phyloP scores from a whole-genome alignment of 331 rosid genomes.

The Quercus tomentella region DNA sequence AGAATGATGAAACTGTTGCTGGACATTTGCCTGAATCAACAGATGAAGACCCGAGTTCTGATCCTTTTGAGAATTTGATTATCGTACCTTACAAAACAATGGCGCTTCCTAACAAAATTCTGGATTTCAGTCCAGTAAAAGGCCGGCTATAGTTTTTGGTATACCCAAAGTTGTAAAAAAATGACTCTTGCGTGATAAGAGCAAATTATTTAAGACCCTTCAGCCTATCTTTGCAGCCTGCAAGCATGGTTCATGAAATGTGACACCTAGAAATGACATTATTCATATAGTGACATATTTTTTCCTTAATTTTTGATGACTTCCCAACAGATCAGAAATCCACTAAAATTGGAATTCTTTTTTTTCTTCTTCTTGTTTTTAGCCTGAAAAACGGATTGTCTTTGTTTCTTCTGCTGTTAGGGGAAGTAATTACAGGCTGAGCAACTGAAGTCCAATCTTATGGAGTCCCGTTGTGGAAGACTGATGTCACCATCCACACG shows the following conservation, averaged over 20 bases:
- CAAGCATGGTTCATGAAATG: not conserved
- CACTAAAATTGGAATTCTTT: too few species aligned
- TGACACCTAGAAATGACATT: not conserved
- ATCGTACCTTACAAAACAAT: not conserved
- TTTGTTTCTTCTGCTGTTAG: too few species aligned
- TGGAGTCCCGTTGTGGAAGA: too few species aligned
- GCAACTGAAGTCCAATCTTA: too few species aligned
- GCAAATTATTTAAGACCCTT: not conserved
- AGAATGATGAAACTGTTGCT: slow-evolving; percentile 26
- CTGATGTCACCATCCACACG: too few species aligned
- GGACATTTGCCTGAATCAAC: slow-evolving; percentile 28
- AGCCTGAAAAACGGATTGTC: too few species aligned
- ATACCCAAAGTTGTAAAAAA: not conserved
- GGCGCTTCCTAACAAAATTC: not conserved
- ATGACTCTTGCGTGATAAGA: not conserved
- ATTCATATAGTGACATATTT: too few species aligned
- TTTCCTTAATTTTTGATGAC: not conserved
- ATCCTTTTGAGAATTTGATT: slow-evolving; percentile 22
- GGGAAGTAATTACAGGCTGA: too few species aligned
- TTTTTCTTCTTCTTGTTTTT: too few species aligned
- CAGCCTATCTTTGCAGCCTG: not conserved
- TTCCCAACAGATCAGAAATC: too few species aligned
- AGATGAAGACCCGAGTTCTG: slow-evolving; percentile 18
- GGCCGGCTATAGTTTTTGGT: not conserved
- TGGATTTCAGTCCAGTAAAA: too few species aligned